Evolutionary conservation across 768 basidiomycete genomes (phyloP), one percentile per base, ranked within the genome.

Genomic region (Rhodosporidiobolus sp.): DNA sequence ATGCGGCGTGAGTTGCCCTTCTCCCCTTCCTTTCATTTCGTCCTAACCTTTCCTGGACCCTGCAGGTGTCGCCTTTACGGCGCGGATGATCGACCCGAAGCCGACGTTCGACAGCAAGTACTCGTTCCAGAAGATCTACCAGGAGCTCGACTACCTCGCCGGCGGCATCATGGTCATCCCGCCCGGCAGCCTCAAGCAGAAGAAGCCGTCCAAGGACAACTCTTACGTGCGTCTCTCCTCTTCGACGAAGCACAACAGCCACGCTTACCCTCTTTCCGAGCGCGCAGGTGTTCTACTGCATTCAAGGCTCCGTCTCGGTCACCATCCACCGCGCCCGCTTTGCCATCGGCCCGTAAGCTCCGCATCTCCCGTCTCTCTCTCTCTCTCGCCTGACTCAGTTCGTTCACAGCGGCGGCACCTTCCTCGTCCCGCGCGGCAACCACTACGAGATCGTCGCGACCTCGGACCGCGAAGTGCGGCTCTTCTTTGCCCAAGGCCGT

Each of bases 401-500:
- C 45, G 22, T 5, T 1, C 0, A 17, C 70, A 76, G 75, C 32
- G 75, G 72, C 26, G 75, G 69, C 28, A 71, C 75, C 20, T 76
- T 76, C 60, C 73, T 76, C 56, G 58, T 76, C 45, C 75, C 75
- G 17, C 70, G 71, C 19, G 70, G 70, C 61, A 76, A 76, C 68
- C 38, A 52, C 26, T 76, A 76, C 70, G 45, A 48, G 16, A 76
- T 76, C 68, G 52, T 48, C 45, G 68, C 74, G 43, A 70, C 67
- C 30, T 86, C 85, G 28, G 85, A 89, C 59, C 87, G 90, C 48
- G 88, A 90, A 60, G 92, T 89, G 30, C 87, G 86, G 77, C 81
- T 98, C 14, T 96, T 95, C 83, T 98, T 97, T 82, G 89, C 92
- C 1, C 95, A 97, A 82, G 91, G 91, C 0, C 85, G 89, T 12